Percentiles rank a stretch among this genome's conserved stretches.
These are phyloP conservation scores for Rhodamnia argentea DNA, from an alignment of 345 rosid genomes.

Conservation along the genomic window DNA sequence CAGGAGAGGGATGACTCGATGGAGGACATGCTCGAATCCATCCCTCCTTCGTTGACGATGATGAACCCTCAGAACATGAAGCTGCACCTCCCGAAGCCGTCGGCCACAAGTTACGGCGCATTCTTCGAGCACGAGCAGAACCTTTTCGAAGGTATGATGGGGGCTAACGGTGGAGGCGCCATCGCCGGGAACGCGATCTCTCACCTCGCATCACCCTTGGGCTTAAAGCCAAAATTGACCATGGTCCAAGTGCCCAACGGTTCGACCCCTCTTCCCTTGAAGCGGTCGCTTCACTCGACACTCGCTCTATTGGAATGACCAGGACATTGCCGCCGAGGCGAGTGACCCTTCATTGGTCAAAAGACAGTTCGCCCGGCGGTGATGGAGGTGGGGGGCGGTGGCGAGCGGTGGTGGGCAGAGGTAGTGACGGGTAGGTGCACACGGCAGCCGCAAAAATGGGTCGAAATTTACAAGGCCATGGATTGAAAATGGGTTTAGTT, in stretches of 20 bases:
- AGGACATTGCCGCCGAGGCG: slow-evolving; percentile 9
- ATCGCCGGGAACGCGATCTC: slow-evolving; percentile 5
- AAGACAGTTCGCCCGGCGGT: slow-evolving; percentile 17
- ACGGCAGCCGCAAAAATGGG: too few species aligned
- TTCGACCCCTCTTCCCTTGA: slow-evolving; percentile 26
- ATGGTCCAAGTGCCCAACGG: slow-evolving; percentile 3
- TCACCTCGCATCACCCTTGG: slow-evolving; percentile 18
- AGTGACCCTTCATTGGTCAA: slow-evolving; percentile 30
- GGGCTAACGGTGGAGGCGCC: background rate
- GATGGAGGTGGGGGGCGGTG: too few species aligned
- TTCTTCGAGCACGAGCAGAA: slow-evolving; percentile 29
- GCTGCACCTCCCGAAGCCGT: slow-evolving; percentile 15
- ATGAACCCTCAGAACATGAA: slow-evolving; percentile 16
- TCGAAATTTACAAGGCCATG: too few species aligned
- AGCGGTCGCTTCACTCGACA: slow-evolving; percentile 51
- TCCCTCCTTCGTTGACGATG: slow-evolving; percentile 35
- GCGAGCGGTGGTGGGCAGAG: too few species aligned
- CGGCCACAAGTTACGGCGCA: slow-evolving; percentile 18
- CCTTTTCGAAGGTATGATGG: slow-evolving; percentile 34
- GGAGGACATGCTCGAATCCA: slow-evolving; percentile 38
- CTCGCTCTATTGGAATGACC: slow-evolving; percentile 48
- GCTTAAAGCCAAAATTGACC: slow-evolving; percentile 29
- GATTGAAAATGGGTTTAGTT: too few species aligned
- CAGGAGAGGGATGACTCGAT: slow-evolving; percentile 52
- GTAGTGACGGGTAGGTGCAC: too few species aligned